Base-by-base conservation (phyloP, 1,284 basidiomycete genomes). In the Cryptococcus maquisensis region DNA sequence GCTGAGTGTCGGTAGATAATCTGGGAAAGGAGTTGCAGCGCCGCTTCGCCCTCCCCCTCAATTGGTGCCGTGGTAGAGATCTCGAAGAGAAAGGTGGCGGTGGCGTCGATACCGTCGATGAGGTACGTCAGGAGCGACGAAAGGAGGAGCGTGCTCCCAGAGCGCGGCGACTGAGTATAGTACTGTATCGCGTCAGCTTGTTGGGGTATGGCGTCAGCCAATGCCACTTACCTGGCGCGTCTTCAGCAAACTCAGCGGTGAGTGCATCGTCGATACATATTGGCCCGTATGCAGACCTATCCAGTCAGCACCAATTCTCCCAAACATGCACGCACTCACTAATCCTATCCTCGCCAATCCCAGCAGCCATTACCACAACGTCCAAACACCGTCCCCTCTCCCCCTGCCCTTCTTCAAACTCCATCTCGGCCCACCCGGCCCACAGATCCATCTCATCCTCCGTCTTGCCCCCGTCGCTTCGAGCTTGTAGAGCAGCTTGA, bases 341-440 rank as follows among this genome's bases (percentile, higher is more conserved):
- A 7, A 63, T 28, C 4, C 32, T 9, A 3, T 47, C 57, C 10
- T 49, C 42, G 7, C 59, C 59, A 10, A 55, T 18, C 1, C 66
- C 65, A 3, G 61, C 63, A 13, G 64, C 67, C 52, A 66, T 59
- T 16, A 64, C 45, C 6, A 68, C 35, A 2, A 71, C 66, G 21
- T 66, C 61, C 40, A 70, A 37, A 24, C 64, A 62, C 28, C n/a
- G n/a, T n/a, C n/a, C n/a, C 21, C 66, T 47, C 3, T 23, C 56
- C 24, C 58, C 57, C 3, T 67, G 56, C 5, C n/a, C 67, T 41
- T 48, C 92, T 23, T 56, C 57, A 51, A 93, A 82, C 68, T 92
- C 87, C 0, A 93, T 82, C 68, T 92, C 87, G 0, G 87, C 88
- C 90, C 90, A 96, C 47, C 87, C 84, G 78, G 86, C 88, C 87